Conservation (phyloP, 2,329 filamentous ascomycete genomes). For the Myriosclerotinia curreyana region DNA sequence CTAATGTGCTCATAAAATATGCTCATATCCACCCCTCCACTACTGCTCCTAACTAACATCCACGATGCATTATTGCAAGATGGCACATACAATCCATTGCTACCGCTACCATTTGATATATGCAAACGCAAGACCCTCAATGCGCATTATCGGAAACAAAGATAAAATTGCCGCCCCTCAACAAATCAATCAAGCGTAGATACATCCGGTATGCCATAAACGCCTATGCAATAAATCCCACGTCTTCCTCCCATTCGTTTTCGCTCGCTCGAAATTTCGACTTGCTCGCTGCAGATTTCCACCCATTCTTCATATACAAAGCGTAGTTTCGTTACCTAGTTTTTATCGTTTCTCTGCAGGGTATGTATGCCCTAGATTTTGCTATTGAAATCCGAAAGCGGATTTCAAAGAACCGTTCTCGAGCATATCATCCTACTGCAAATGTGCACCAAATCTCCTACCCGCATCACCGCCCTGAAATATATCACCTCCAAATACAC, state of each 20-base stretch:
- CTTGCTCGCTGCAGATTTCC: neutral
- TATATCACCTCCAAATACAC: constrained; percentile 19
- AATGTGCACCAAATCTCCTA: constrained; percentile 16
- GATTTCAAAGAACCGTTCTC: neutral
- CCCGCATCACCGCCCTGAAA: constrained; percentile 4
- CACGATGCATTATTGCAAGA: neutral
- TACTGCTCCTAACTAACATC: too few species aligned
- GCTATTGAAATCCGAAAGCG: neutral
- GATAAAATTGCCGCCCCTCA: neutral
- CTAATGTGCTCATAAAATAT: neutral
- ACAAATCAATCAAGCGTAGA: neutral
- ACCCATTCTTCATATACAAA: neutral
- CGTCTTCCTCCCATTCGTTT: neutral
- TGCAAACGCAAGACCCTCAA: neutral
- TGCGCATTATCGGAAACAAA: neutral
- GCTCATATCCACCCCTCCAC: neutral
- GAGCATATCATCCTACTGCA: neutral
- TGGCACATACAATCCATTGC: neutral
- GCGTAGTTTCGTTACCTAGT: neutral
- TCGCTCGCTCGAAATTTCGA: neutral
- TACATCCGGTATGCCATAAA: neutral
- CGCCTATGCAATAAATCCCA: neutral
- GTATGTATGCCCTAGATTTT: neutral
- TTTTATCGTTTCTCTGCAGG: neutral
- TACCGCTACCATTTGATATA: constrained; percentile 5